Conservation (phyloP, 345 rosid species). For the Capsella bursapastoris region DNA sequence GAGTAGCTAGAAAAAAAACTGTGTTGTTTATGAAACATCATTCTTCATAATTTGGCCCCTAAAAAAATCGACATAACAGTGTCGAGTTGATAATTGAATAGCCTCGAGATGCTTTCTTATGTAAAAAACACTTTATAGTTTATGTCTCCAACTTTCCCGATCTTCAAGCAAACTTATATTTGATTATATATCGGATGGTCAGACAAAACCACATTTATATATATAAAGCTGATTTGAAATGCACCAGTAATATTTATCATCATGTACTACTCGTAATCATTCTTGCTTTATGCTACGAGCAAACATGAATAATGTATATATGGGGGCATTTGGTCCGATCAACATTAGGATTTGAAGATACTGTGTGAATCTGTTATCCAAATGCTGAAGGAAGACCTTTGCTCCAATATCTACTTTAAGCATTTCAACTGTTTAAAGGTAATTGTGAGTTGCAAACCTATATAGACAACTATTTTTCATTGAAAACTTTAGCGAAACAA, state of each 20-base stretch:
- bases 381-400: conserved; percentile 2
- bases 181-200: conserved; percentile 42
- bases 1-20: neutral
- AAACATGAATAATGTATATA: conserved; percentile 14
- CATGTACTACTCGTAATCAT: conserved; percentile 30
- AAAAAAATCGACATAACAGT: conserved; percentile 20
- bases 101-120: conserved; percentile 45
- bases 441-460: neutral
- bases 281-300: conserved; percentile 35
- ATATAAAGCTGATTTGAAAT: conserved; percentile 40
- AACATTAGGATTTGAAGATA: conserved; percentile 12
- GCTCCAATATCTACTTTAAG: neutral
- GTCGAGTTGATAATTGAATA: conserved; percentile 29
- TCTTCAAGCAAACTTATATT: conserved; percentile 46
- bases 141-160: conserved; percentile 43
- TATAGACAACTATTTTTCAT: neutral
- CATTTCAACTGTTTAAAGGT: neutral
- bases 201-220: conserved; percentile 36
- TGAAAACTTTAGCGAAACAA: conserved; percentile 1
- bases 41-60: conserved; percentile 7
- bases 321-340: neutral
- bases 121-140: conserved; percentile 35
- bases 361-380: neutral
- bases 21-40: conserved; percentile 2
- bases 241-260: conserved; percentile 31